These are phyloP conservation scores for Arabidopsis suecica DNA, from an alignment of 345 rosid species.

Conservation along the genomic window DNA sequence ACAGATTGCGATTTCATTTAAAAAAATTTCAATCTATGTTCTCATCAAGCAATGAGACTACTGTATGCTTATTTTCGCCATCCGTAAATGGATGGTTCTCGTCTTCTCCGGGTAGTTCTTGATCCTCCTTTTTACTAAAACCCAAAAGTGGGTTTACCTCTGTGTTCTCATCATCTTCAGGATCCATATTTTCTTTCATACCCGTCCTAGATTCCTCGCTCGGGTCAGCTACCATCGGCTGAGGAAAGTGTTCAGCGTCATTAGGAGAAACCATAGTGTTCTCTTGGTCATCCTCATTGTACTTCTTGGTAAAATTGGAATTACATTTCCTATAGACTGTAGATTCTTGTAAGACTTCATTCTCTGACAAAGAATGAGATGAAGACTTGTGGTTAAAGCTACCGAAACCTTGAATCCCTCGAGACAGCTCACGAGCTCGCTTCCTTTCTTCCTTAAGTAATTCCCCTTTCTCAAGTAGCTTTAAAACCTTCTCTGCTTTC, in stretches of 20 bases:
- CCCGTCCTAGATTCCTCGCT: slow-evolving; percentile 1
- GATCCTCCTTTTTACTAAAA: slow-evolving; percentile 11
- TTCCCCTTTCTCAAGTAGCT: slow-evolving; percentile 68
- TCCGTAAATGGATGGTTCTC: slow-evolving; percentile 44
- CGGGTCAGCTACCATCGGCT: not conserved
- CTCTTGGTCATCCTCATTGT: slow-evolving; percentile 48
- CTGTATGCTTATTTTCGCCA: slow-evolving; percentile 23
- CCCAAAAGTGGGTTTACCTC: slow-evolving; percentile 44
- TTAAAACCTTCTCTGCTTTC: slow-evolving; percentile 71
- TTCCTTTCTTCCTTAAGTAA: slow-evolving; percentile 77
- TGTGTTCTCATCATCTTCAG: slow-evolving; percentile 39
- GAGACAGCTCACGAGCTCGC: slow-evolving; percentile 75
- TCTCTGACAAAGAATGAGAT: slow-evolving; percentile 39
- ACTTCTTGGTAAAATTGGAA: slow-evolving; percentile 54
- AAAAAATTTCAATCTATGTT: not conserved
- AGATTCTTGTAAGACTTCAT: slow-evolving; percentile 51
- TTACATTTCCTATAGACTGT: slow-evolving; percentile 55
- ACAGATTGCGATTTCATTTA: not conserved
- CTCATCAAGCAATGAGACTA: slow-evolving; percentile 35
- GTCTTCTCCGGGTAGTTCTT: slow-evolving; percentile 25
- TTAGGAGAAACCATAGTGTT: slow-evolving; percentile 27
- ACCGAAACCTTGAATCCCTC: slow-evolving; percentile 90
- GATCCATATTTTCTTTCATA: slow-evolving; percentile 41
- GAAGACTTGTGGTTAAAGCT: slow-evolving; percentile 60
- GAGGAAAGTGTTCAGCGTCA: slow-evolving; percentile 16